These are phyloP conservation scores for Alisma plantagoaquatica DNA, from an alignment of 106 monocot species.

Conservation along the genomic window DNA sequence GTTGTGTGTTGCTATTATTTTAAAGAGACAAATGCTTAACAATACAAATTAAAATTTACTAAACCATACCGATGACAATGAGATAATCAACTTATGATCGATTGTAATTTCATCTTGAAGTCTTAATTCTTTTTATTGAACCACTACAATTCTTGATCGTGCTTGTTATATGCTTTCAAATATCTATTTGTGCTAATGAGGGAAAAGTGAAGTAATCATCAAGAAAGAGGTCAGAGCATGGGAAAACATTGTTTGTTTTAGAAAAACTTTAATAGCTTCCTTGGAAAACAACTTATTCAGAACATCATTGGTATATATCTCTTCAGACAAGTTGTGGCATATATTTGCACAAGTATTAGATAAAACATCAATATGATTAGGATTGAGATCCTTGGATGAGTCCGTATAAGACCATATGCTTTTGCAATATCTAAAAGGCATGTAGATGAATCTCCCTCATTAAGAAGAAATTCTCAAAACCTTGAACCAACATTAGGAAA, in stretches of 20 bases:
- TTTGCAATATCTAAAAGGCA: constrained; percentile 68
- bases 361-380: constrained; percentile 56
- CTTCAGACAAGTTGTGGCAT: constrained; percentile 35
- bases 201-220: constrained; percentile 41
- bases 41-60: constrained; percentile 40
- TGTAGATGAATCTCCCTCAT: constrained; percentile 61
- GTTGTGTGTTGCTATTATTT: no score
- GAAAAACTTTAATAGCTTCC: constrained; percentile 44
- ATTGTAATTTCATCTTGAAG: constrained; percentile 33
- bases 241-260: constrained; percentile 35
- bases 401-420: constrained; percentile 30
- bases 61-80: constrained; percentile 49
- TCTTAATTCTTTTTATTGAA: constrained; percentile 43
- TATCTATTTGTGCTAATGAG: constrained; percentile 30
- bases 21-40: constrained; percentile 34
- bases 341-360: constrained; percentile 60
- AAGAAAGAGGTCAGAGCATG: constrained; percentile 49
- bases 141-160: constrained; percentile 28
- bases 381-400: constrained; percentile 31
- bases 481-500: constrained; percentile 79
- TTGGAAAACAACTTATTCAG: constrained; percentile 39
- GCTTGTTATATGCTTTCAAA: constrained; percentile 37
- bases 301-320: constrained; percentile 26
- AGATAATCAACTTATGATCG: constrained; percentile 55
- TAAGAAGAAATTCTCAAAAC: constrained; percentile 81